Conservation (phyloP, 179 eudicot species). For the Silene coronaria region DNA sequence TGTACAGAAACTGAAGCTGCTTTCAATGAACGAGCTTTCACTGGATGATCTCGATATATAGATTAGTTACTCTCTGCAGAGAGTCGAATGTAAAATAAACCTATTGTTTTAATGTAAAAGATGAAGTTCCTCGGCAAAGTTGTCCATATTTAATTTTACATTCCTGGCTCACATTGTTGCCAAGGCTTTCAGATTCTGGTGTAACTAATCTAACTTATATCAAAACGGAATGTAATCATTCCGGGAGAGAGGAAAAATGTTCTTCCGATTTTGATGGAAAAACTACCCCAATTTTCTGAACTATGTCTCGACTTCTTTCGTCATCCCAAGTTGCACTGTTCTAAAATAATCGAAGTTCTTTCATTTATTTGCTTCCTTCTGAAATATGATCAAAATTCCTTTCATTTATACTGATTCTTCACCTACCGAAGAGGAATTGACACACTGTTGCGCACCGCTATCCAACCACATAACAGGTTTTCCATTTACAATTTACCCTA, state of each 20-base stretch:
- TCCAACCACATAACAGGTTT: too few species aligned
- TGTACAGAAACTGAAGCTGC: constrained; percentile 71
- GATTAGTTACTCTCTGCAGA: constrained; percentile 1
- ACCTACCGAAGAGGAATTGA: too few species aligned
- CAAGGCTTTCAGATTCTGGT: background rate
- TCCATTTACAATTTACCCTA: too few species aligned
- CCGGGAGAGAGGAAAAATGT: background rate
- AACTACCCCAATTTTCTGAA: too few species aligned
- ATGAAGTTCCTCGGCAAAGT: background rate
- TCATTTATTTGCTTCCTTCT: too few species aligned
- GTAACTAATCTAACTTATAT: background rate
- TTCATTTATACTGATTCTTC: too few species aligned
- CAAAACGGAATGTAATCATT: background rate
- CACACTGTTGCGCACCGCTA: too few species aligned
- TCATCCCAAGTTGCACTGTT: too few species aligned
- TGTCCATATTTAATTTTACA: background rate
- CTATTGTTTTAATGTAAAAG: background rate
- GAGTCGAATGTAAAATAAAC: constrained; percentile 8
- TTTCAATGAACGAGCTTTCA: constrained; percentile 55
- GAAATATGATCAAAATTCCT: too few species aligned
- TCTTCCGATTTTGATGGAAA: too few species aligned
- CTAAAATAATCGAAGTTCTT: too few species aligned
- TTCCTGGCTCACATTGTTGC: background rate
- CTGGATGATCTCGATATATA: constrained; percentile 68
- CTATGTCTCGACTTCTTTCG: too few species aligned